A percentile compares a stretch with the other conserved stretches of the same genome.
These are phyloP conservation scores for Gaeumannomyces tritici DNA, from an alignment of 2,329 filamentous ascomycete genomes.

Conservation along the genomic window DNA sequence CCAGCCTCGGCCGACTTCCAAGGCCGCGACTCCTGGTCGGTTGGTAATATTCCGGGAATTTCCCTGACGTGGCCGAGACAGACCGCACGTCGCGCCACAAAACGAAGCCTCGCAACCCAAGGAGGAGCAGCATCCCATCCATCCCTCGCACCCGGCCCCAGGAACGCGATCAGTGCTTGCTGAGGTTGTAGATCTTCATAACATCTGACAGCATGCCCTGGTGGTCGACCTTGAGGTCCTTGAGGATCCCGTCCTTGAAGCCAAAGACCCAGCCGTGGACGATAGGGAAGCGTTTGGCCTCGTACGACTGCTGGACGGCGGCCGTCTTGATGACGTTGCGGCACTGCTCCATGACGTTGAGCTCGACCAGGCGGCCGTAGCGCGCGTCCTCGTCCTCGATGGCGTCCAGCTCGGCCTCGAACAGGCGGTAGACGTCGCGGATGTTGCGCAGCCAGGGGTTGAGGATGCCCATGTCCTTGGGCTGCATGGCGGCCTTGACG, in stretches of 20 bases:
- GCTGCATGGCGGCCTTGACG: slow-evolving; percentile 65
- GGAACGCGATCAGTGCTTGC: not conserved
- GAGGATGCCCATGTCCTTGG: slow-evolving; percentile 59
- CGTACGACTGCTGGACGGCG: slow-evolving; percentile 64
- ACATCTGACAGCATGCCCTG: slow-evolving; percentile 39
- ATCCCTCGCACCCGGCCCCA: not conserved
- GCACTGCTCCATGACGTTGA: slow-evolving; percentile 74
- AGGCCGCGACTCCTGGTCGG: no score
- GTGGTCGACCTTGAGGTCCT: slow-evolving; percentile 49
- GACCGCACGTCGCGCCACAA: no score
- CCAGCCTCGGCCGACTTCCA: no score
- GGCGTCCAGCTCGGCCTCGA: slow-evolving; percentile 60
- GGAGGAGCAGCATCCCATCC: not conserved
- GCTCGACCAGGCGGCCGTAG: slow-evolving; percentile 65
- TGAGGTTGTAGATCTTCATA: slow-evolving; percentile 52
- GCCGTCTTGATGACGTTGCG: slow-evolving; percentile 72
- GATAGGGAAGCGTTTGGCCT: slow-evolving; percentile 53
- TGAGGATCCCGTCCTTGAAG: slow-evolving; percentile 56
- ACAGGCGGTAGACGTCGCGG: slow-evolving; percentile 62
- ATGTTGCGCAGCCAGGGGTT: slow-evolving; percentile 71
- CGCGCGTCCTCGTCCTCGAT: slow-evolving; percentile 49
- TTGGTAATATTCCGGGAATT: no score
- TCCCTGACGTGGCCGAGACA: no score
- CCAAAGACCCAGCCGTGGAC: slow-evolving; percentile 69
- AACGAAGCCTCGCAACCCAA: no score